Conservation (phyloP, 352 stramenopile genomes). For the Pythium rhizo-oryzae region DNA sequence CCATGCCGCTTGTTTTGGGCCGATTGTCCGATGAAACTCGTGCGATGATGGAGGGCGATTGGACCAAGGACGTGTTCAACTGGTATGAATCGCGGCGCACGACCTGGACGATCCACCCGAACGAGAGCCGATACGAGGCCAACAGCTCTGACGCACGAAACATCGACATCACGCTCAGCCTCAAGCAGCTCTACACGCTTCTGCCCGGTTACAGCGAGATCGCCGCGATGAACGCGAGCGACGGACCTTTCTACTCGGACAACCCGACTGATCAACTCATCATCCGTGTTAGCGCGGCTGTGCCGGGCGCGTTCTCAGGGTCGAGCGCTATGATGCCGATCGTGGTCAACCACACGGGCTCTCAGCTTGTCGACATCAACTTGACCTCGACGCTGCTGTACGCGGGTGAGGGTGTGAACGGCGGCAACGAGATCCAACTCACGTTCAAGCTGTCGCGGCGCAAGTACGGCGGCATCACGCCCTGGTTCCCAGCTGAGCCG, state of each 20-base stretch:
- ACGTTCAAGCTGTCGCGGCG: constrained; percentile 30
- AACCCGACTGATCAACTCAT: constrained; percentile 47
- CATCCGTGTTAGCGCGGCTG: constrained; percentile 36
- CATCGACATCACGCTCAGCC: constrained; percentile 53
- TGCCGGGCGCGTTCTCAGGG: constrained; percentile 23
- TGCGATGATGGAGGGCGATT: neutral
- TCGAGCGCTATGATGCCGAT: constrained; percentile 39
- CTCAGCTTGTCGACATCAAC: constrained; percentile 43
- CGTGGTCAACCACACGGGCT: constrained; percentile 47
- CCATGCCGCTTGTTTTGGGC: constrained; percentile 40
- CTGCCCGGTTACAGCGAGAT: constrained; percentile 32
- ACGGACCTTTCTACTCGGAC: constrained; percentile 44
- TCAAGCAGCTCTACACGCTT: constrained; percentile 62
- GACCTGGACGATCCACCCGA: constrained; percentile 46
- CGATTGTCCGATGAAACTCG: constrained; percentile 28
- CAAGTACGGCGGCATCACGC: constrained; percentile 36
- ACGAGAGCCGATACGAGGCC: neutral
- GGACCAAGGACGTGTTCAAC: constrained; percentile 2
- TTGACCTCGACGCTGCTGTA: constrained; percentile 37
- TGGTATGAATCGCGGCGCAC: constrained; percentile 40
- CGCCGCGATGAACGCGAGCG: constrained; percentile 14
- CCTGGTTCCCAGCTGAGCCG: constrained; percentile 35
- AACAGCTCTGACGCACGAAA: constrained; percentile 22
- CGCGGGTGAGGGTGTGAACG: constrained; percentile 18
- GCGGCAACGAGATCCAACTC: constrained; percentile 33